Base-by-base conservation (phyloP, 352 stramenopile genomes). In the Aphanomyces euteiches region DNA sequence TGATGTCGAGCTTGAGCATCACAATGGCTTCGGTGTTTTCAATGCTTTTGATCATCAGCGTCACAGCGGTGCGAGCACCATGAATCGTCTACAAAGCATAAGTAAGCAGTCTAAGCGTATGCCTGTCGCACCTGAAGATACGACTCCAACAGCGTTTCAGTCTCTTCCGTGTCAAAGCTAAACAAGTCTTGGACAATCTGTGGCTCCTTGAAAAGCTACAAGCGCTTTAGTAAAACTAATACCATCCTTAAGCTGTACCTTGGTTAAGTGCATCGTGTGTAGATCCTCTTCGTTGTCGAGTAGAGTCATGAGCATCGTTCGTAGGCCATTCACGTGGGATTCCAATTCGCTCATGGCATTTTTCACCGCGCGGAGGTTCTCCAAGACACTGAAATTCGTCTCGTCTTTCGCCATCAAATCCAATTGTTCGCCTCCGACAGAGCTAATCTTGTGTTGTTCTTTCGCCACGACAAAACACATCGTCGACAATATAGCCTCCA, bases 111-210 rank as follows among this genome's bases (percentile, higher is more conserved):
- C 28, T 28, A 28, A 28, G 28, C 28, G 0, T 28, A 28, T 28
- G 28, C 28, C 28, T 2, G 28, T 28, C 56, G 56, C 45, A 28
- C 57, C 50, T 65, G 57, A 6, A 65, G 57, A 17, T 65, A 81
- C 13, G 68, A 68, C 53, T 81, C 76, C 0, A 81, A 53, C 19
- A 81, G 36, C 37, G 78, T 73, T 53, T 81, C 76, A 10, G 76
- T 74, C 47, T 79, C 70, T 47, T 81, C 76, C 10, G 76, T 59
- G 56, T 81, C 76, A 34, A 79, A 81, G 36, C 72, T 74, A 4
- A 74, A 69, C 5, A 81, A 54, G 60, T 67, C 53, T 13, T 65
- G 57, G 37, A 65, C 37, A 12, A 48, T 15, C 19, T 13, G 5
- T 17, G 38, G 57, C 5, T 65, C 57, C 17, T 19, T 34, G 57